These are phyloP conservation scores for Pugionium dolabratum DNA, from an alignment of 345 rosid genomes.

Conservation along the genomic window DNA sequence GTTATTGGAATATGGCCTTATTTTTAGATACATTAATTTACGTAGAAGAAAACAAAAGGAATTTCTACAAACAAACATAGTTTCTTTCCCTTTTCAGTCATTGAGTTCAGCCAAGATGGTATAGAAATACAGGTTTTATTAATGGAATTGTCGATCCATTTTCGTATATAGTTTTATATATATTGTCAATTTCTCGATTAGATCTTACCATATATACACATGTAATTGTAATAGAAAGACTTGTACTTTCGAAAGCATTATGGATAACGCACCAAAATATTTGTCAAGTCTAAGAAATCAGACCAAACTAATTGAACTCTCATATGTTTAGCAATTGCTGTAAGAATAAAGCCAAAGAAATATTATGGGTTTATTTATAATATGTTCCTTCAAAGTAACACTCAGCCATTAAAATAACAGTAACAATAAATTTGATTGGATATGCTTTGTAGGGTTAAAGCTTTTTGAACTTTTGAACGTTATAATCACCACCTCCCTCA, in stretches of 20 bases:
- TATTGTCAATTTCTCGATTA: too few relatives aligned
- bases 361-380: too few relatives aligned
- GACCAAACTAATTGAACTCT: conserved; percentile 8
- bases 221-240: not conserved
- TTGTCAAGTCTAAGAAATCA: not conserved
- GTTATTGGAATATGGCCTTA: conserved; percentile 5
- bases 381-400: conserved; percentile 22
- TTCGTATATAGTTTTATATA: too few relatives aligned
- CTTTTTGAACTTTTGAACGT: conserved; percentile 32
- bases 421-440: conserved; percentile 14
- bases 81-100: too few relatives aligned
- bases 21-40: too few relatives aligned
- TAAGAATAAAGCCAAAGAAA: conserved; percentile 24
- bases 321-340: not conserved
- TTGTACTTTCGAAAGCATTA: too few relatives aligned
- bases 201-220: not conserved
- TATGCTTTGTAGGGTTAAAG: conserved; percentile 41
- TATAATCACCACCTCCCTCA: conserved; percentile 22
- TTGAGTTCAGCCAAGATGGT: too few relatives aligned
- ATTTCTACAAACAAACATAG: too few relatives aligned
- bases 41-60: too few relatives aligned
- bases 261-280: too few relatives aligned
- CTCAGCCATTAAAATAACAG: conserved; percentile 4
- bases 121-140: too few relatives aligned
- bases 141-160: too few relatives aligned